Base-by-base conservation (phyloP, 495 filamentous ascomycete species). In the Penicillium chermesinum region DNA sequence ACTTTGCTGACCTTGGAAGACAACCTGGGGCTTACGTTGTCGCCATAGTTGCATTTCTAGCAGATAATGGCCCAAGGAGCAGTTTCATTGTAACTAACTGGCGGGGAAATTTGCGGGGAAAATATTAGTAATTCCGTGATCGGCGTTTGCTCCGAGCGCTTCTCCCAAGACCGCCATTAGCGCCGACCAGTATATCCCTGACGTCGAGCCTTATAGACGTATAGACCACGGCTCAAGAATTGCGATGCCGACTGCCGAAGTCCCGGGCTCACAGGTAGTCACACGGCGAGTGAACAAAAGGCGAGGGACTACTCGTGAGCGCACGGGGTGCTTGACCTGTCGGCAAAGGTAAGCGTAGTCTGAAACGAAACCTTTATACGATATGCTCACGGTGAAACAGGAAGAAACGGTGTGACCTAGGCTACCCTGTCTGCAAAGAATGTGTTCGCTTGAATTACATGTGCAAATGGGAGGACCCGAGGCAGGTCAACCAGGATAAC, bases 321-420 rank as follows among this genome's bases (percentile, higher is more conserved):
- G 50, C 17, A 52, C 50, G 33, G 50, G 50, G 19, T 52, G 50
- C 15, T 25, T 52, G 32, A 52, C 50, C n/a, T 52, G 50, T 39
- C 50, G 50, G n/a, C 50, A 52, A 22, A 35, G 50, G 50, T 52
- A 41, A 30, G 19, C n/a, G n/a, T 7, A 40, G 20, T 43, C 22
- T 33, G 15, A 32, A 22, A 2, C 6, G 7, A 32, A 32, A 36
- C 17, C 10, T 2, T 22, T 15, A 2, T 13, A 18, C 16, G 36
- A 12, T 27, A 25, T 10, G 16, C 38, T 41, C 14, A 35, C 6
- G 20, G 4, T 10, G 3, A 8, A 32, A 6, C 39, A 52, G 50
- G 12, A 52, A 52, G 34, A 52, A 52, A 40, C 17, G 50, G 14
- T 52, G 50, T 32, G 50, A 52, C 35, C 43, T 52, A 16, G 50